phyloP scores from a whole-genome alignment of 2,329 filamentous ascomycete genomes.

The Hirsutella rhossiliensis region DNA sequence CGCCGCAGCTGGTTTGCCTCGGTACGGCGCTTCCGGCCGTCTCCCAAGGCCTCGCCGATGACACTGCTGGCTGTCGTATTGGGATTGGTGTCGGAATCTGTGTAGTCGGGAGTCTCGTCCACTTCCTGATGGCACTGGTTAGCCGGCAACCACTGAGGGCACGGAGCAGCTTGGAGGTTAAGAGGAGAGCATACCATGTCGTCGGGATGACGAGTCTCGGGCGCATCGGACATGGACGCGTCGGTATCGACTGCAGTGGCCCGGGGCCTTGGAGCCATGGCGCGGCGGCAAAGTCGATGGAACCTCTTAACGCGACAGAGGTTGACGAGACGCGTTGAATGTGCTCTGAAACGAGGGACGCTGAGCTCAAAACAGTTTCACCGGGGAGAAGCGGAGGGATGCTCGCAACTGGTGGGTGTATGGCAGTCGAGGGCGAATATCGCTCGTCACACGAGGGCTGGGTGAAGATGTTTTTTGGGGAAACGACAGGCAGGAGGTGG shows the following conservation, averaged over 20 bases:
- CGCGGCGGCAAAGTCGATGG: conserved; percentile 15
- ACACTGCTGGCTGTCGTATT: conserved; percentile 74
- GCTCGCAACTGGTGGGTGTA: neutral
- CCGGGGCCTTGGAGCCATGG: conserved; percentile 44
- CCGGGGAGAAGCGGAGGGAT: neutral
- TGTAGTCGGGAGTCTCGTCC: conserved; percentile 54
- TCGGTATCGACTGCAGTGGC: conserved; percentile 43
- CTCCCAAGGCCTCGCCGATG: conserved; percentile 57
- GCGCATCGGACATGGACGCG: conserved; percentile 52
- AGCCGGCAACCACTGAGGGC: neutral
- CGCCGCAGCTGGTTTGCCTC: conserved; percentile 84
- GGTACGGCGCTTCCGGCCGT: conserved; percentile 75
- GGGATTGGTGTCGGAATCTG: conserved; percentile 54
- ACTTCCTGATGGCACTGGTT: conserved; percentile 33
- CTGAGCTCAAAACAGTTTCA: neutral
- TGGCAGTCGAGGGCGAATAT: conserved; percentile 2
- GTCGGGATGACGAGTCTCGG: conserved; percentile 31
- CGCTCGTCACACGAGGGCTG: conserved; percentile 6
- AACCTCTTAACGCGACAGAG: conserved; percentile 41
- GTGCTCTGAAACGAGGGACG: conserved; percentile 2
- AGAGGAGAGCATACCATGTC: conserved; percentile 30
- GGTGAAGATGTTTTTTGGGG: conserved; percentile 20
- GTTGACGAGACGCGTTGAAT: conserved; percentile 32
- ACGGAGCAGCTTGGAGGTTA: too few relatives aligned
- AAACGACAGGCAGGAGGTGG: conserved; percentile 12